Base-by-base conservation (phyloP, 2,329 filamentous ascomycete species). In the Alternaria triticina region DNA sequence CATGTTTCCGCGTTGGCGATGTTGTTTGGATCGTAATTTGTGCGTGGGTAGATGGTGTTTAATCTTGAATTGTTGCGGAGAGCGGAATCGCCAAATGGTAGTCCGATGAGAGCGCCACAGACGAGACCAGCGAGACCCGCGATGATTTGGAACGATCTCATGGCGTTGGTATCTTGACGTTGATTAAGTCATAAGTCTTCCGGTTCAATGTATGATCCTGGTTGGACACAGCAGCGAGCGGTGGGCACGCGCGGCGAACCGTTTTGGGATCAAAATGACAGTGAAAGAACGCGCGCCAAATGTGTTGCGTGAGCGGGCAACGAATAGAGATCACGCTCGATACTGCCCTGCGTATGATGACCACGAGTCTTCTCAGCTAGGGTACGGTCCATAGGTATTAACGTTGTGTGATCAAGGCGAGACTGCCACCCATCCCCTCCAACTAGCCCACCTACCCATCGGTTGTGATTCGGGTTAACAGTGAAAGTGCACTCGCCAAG, bases 121-220 rank as follows among this genome's bases (percentile, higher is more conserved):
- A 25, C 45, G 23, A 27, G 44, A 10, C 45, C 22, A 15, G 45
- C 45, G 23, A 47, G 15, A n/a, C 15, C 23, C 25, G 23, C 11
- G 25, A 47, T 27, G 15, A 23, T 47, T 6, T 27, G 23, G 45
- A 47, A 25, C 15, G n/a, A 11, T 11, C 22, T 47, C 45, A 27
- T 47, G n/a, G 23, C 7, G 2, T 47, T 27, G 23, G 15, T 28
- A 6, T 27, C 45, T 49, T 49, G 45, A 49, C 11, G 9, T 25
- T 27, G 45, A 25, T 47, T 8, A 47, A 25, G 12, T n/a, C 8
- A 47, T 47, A 3, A 47, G 22, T 46, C 44, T 46, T 10, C 44
- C 12, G 1, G 20, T 46, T 5, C 11, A 3, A 2, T 4, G 3
- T 5, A 3, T 23, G 0, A 46, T 25, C 7, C 5, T 0, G 44